Base-by-base conservation (phyloP, 257 asterid species). In the Jaltomata sinuosa region DNA sequence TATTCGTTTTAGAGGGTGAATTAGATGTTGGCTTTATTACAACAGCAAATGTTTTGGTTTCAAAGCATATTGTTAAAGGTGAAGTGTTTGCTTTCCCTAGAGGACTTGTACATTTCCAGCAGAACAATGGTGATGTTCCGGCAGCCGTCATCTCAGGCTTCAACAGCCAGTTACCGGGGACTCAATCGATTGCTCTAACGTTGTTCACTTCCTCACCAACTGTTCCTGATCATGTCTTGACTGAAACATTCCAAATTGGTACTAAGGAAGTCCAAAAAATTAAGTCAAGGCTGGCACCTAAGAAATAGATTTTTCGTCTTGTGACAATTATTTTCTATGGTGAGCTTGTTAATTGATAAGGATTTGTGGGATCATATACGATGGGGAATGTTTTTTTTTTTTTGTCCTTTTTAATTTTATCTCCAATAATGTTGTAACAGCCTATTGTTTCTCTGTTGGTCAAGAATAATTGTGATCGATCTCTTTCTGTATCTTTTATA, bases 101-200 rank as follows among this genome's bases (percentile, higher is more conserved):
- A 82, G 94, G 92, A 1, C 91, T 93, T 31, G 88, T 91, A 55
- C 97, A 94, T 68, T 86, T 86, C 76, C 89, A 86, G 15, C 84
- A 86, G 83, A 86, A 86, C 52, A 86, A 86, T 79, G 95, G 94
- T 1, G 31, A 81, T 10, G 42, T 65, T 3, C 82, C 93, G 0
- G 95, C 95, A 0, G 86, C 97, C 14, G 95, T 89, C 14, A 81
- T 91, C 27, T 61, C 93, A 50, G 98, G 91, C 19, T 94, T 94
- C 91, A 94, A 94, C 81, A 92, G 98, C 83, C 98, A 94, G 88
- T 85, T 94, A 7, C 93, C 94, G 0, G 97, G 98, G 8, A 93
- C 98, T 7, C 94, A 90, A 87, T 89, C 94, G 15, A 85, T 94
- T n/a, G 91, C 91, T 27, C 84, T 87, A 69, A 85, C 95, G 0